Evolutionary conservation across 345 rosid species (phyloP).

Genomic region (Hibiscus syriacus): DNA sequence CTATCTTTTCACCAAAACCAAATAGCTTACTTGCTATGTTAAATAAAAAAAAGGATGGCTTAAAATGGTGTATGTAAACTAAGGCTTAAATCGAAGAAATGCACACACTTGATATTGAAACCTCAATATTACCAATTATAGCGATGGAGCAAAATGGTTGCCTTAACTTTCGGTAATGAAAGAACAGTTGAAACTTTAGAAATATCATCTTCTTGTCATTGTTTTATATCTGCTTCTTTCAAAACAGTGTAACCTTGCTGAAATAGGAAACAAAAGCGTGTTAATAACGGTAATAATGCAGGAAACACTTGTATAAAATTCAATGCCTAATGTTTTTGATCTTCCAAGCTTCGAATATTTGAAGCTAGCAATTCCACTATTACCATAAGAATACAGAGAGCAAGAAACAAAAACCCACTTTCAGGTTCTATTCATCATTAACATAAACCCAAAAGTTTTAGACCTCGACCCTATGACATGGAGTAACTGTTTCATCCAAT

Average conservation of each 20-base stretch:
- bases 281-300: constrained; percentile 4
- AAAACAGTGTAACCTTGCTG: constrained; percentile 63
- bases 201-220: constrained; percentile 68
- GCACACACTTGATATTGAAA: background rate
- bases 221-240: constrained; percentile 64
- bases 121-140: constrained; percentile 53
- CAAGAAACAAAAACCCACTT: too few species aligned
- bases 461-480: too few species aligned
- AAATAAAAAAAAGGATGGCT: background rate
- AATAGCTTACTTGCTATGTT: background rate
- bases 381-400: too few species aligned
- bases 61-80: background rate
- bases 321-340: too few species aligned
- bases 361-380: too few species aligned
- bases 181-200: constrained; percentile 67
- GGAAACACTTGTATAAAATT: background rate
- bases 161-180: constrained; percentile 52
- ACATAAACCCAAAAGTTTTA: too few species aligned
- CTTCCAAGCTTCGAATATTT: too few species aligned
- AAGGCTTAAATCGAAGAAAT: background rate
- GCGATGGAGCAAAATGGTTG: constrained; percentile 59
- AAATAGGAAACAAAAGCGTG: background rate
- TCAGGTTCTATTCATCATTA: too few species aligned
- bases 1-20: background rate
- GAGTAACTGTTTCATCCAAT: too few species aligned